These are phyloP conservation scores for Fusarium pseudoanthophilum DNA, from an alignment of 2,329 filamentous ascomycete species.

Conservation along the genomic window DNA sequence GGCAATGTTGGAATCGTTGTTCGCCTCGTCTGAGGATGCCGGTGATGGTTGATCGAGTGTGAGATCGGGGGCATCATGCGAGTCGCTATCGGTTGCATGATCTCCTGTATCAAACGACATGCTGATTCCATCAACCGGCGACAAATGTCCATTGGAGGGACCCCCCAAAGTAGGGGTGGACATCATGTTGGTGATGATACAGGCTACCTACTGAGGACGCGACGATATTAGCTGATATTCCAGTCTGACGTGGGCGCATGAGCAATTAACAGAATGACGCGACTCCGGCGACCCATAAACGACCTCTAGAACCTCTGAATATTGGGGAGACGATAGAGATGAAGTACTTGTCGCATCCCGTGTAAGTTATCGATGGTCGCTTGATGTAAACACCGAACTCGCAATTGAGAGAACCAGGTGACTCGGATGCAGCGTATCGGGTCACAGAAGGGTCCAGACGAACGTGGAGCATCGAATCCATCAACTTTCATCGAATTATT, in stretches of 20 bases:
- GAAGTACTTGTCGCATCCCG: slow-evolving; percentile 57
- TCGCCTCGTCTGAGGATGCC: slow-evolving; percentile 55
- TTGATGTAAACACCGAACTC: slow-evolving; percentile 54
- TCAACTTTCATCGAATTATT: slow-evolving; percentile 47
- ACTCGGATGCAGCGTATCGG: slow-evolving; percentile 32
- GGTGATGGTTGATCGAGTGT: slow-evolving; percentile 60
- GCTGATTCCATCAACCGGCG: slow-evolving; percentile 61
- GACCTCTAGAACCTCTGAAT: slow-evolving; percentile 25
- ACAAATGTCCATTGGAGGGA: slow-evolving; percentile 74
- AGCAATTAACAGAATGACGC: slow-evolving; percentile 36
- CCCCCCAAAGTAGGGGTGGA: slow-evolving; percentile 70
- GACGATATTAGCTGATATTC: slow-evolving; percentile 50
- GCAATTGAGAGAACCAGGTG: slow-evolving; percentile 56
- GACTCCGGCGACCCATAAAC: slow-evolving; percentile 47
- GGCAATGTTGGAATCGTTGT: slow-evolving; percentile 54
- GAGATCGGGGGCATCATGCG: slow-evolving; percentile 76
- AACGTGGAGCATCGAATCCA: slow-evolving; percentile 51
- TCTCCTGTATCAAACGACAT: slow-evolving; percentile 52
- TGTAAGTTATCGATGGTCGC: slow-evolving; percentile 59
- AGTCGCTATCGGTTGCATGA: slow-evolving; percentile 70
- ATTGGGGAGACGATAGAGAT: slow-evolving; percentile 45
- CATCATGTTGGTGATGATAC: slow-evolving; percentile 71
- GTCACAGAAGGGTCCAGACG: slow-evolving; percentile 46
- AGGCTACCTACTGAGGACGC: slow-evolving; percentile 61
- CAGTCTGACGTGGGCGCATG: slow-evolving; percentile 24